These are phyloP conservation scores for Geosmithia putterillii DNA, from an alignment of 2,329 filamentous ascomycete genomes.

Conservation along the genomic window DNA sequence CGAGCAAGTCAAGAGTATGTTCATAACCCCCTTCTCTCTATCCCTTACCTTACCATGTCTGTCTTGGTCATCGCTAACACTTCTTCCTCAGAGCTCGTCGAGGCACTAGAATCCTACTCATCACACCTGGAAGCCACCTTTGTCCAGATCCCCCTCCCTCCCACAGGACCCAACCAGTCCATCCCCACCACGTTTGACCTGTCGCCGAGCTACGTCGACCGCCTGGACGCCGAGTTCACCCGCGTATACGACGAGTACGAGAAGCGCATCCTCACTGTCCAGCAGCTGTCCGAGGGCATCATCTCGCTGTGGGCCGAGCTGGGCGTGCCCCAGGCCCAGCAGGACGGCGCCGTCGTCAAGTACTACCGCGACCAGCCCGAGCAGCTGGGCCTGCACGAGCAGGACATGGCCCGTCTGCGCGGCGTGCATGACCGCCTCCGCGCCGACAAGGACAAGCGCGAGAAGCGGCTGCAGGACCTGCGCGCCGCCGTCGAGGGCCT, in stretches of 20 bases:
- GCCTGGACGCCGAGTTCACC: conserved; percentile 82
- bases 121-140: conserved; percentile 89
- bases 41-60: background rate
- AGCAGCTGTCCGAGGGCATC: conserved; percentile 66
- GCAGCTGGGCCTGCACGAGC: conserved; percentile 82
- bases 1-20: conserved; percentile 85
- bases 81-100: conserved; percentile 61
- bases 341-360: conserved; percentile 77
- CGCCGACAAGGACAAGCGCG: conserved; percentile 79
- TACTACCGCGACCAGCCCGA: conserved; percentile 84
- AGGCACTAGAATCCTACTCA: conserved; percentile 90
- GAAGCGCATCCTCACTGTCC: conserved; percentile 64
- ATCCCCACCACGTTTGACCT: conserved; percentile 80
- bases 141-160: conserved; percentile 73
- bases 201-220: conserved; percentile 77
- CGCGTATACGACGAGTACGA: conserved; percentile 95
- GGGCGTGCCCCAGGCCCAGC: conserved; percentile 86
- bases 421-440: conserved; percentile 68
- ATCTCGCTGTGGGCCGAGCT: conserved; percentile 94
- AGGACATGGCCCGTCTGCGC: conserved; percentile 65
- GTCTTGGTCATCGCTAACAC: too few species aligned
- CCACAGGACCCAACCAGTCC: conserved; percentile 62
- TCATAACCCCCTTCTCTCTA: conserved; percentile 3
- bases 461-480: conserved; percentile 66
- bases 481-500: conserved; percentile 67